Base-by-base conservation (phyloP, 352 stramenopile species). In the Phytophthora colocasiae region DNA sequence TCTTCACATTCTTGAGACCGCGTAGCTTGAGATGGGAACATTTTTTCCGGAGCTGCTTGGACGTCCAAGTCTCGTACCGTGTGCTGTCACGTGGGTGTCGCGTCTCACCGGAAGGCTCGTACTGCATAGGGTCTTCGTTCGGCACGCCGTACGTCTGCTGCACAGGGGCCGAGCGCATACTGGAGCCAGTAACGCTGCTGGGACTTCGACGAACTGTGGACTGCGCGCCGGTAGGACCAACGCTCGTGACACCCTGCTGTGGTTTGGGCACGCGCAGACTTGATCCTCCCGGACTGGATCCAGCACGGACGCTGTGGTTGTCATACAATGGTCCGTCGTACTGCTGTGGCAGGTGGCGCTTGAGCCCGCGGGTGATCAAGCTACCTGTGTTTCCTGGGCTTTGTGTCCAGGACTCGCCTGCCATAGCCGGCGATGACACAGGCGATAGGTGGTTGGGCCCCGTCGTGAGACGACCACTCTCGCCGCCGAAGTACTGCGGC, bases 1-100 rank as follows among this genome's bases (percentile, higher is more conserved):
- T 93, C 70, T 93, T 93, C 19, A 93, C 85, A 59, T 93, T 93
- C 74, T 93, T 93, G 27, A 93, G 72, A 0, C 85, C 85, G 31
- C 85, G 85, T 27, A 93, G 77, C 57, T 93, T 93, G 14, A 93
- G 71, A 22, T 91, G 82, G 39, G 85, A 93, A 38, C 85, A 93
- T 49, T 93, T 93, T 58, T 91, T 93, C 8, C 85, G 82, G 24
- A 93, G 69, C 54, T 93, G 85, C 68, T 93, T 93, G 15, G 82
- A 91, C 3, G 85, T 93, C 85, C 85, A 93, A 17, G 85, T 93
- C 69, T 93, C 85, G 55, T 93, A 93, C 10, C 82, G 67, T 12
- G 73, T 77, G 62, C 80, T 85, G 50, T 91, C 78, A 0, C 80
- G 76, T 8, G 81, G 82, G 10, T 81, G 72, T 19, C 85, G 84